These are phyloP conservation scores for Cyclanthera cordifolia DNA, from an alignment of 306 rosid species.

Conservation along the genomic window DNA sequence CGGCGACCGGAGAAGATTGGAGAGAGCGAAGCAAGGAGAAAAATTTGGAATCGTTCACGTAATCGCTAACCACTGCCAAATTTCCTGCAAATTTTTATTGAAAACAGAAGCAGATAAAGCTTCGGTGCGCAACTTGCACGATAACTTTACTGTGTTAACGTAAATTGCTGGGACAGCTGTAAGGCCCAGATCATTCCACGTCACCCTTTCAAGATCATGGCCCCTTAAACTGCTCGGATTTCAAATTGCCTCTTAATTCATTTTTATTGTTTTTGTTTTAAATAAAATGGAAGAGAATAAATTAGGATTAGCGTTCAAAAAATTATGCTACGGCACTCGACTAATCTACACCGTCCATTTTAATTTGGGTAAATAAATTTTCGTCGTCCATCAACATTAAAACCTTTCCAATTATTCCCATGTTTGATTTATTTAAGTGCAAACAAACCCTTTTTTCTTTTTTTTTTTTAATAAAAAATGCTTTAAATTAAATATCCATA, in stretches of 20 bases:
- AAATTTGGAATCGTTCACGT: not conserved
- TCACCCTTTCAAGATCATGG: not conserved
- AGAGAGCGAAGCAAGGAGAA: not conserved
- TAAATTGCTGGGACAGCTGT: not conserved
- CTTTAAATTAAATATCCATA: no score
- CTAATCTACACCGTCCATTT: not conserved
- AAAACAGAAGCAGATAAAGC: not conserved
- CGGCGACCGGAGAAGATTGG: not conserved
- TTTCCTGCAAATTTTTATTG: not conserved
- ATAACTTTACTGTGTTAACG: slow-evolving; percentile 9
- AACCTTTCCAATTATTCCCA: no score
- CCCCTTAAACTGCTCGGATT: not conserved
- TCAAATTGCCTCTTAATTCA: not conserved
- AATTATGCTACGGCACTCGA: not conserved
- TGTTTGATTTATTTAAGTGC: no score
- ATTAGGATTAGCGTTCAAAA: not conserved
- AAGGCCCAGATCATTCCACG: not conserved
- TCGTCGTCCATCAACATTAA: no score
- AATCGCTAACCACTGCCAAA: slow-evolving; percentile 9
- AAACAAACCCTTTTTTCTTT: no score
- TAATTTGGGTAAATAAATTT: no score
- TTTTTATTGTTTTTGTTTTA: not conserved
- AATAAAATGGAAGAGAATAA: not conserved
- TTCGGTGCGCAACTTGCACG: not conserved
- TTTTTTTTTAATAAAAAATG: no score